A percentile compares a stretch with the other conserved stretches of the same genome.
Conservation (phyloP, 306 rosid species). For the Hippophae gyantsensis region DNA sequence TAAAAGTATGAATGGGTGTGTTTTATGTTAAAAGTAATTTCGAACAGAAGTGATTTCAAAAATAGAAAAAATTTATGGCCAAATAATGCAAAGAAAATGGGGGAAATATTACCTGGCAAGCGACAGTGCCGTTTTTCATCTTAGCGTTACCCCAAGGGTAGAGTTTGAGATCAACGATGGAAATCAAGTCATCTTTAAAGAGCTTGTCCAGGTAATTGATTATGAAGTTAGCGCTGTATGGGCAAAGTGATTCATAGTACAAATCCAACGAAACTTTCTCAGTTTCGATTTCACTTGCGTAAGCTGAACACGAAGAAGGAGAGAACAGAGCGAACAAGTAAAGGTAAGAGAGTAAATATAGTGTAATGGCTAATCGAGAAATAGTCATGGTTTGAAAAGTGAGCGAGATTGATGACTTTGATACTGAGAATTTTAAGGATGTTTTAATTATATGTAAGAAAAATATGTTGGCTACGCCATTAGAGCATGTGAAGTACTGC, state of each 20-base stretch:
- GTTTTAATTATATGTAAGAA: no score
- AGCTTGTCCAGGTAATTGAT: conserved; percentile 48
- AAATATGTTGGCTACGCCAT: no score
- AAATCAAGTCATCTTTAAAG: conserved; percentile 44
- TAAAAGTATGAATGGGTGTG: no score
- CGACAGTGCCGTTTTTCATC: conserved; percentile 43
- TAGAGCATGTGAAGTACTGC: no score
- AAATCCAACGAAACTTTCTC: conserved; percentile 55
- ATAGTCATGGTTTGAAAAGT: no score
- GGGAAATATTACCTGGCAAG: conserved; percentile 55
- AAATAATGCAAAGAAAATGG: background rate
- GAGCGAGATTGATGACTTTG: no score
- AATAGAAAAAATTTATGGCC: no score
- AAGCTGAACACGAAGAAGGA: conserved; percentile 12
- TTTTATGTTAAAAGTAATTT: no score
- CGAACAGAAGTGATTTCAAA: no score
- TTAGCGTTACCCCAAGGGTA: conserved; percentile 87
- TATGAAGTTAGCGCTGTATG: conserved; percentile 51
- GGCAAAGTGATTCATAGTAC: conserved; percentile 51
- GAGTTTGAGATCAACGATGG: conserved; percentile 66
- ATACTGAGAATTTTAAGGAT: no score
- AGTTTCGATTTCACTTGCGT: conserved; percentile 18
- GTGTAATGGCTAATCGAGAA: no score
- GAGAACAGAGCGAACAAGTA: conserved; percentile 20
- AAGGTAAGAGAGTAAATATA: conserved; percentile 15